phyloP scores from a whole-genome alignment of 495 filamentous ascomycete species.

The Hypomontagnella submonticulosa region DNA sequence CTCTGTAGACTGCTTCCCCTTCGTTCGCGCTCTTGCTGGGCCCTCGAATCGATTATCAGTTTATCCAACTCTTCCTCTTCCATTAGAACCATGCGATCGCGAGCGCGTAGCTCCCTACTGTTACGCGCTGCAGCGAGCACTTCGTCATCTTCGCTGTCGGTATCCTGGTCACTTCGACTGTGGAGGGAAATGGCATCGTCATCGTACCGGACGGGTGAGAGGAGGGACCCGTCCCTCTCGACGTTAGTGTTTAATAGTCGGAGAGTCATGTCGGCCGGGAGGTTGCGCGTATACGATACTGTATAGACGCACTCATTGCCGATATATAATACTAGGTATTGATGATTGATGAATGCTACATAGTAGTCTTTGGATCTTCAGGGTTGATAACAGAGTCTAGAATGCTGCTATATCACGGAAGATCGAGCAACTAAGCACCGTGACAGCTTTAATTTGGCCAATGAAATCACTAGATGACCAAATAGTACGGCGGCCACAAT shows the following conservation, averaged over 20 bases:
- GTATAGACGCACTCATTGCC: constrained; percentile 29
- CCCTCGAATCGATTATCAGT: constrained; percentile 67
- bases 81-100: constrained; percentile 80
- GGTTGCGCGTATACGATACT: constrained; percentile 14
- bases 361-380: too few species aligned
- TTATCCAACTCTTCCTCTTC: constrained; percentile 92
- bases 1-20: constrained; percentile 60
- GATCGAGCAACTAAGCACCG: neutral
- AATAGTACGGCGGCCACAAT: constrained; percentile 3
- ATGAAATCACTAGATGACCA: neutral
- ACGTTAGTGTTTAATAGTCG: constrained; percentile 36
- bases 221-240: constrained; percentile 57
- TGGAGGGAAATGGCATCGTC: constrained; percentile 73
- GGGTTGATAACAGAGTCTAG: too few species aligned
- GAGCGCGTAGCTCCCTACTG: constrained; percentile 74
- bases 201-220: constrained; percentile 73
- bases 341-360: neutral
- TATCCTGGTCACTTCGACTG: constrained; percentile 76
- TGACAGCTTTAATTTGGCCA: neutral
- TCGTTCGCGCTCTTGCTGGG: constrained; percentile 62
- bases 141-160: constrained; percentile 80
- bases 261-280: constrained; percentile 38
- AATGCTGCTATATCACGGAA: neutral
- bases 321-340: neutral
- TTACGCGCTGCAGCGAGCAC: constrained; percentile 70